Conservation (phyloP, 1,284 basidiomycete species). For the Fomitopsis betulina region DNA sequence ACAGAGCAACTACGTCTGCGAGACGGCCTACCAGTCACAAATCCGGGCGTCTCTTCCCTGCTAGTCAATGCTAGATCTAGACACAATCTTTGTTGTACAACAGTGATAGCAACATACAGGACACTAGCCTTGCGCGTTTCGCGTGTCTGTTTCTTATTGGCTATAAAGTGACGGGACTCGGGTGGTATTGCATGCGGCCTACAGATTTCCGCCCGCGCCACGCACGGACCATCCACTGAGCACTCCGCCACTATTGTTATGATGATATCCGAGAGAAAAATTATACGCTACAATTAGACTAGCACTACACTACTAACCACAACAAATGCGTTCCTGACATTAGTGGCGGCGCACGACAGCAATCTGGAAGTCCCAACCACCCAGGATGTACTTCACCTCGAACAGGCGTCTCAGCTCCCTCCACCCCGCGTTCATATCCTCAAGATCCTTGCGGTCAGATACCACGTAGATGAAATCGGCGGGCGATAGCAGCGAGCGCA, state of each 20-base stretch:
- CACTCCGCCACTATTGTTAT: not conserved
- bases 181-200: no score
- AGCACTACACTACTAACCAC: constrained; percentile 3
- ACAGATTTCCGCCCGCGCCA: no score
- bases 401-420: constrained; percentile 77
- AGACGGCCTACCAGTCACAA: no score
- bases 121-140: no score
- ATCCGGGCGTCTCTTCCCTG: no score
- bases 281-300: constrained; percentile 7
- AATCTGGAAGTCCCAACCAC: constrained; percentile 80
- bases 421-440: constrained; percentile 58
- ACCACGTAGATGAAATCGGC: constrained; percentile 90
- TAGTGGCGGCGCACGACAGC: constrained; percentile 73
- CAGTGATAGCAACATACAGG: not conserved
- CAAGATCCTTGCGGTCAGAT: constrained; percentile 47
- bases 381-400: constrained; percentile 72
- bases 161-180: no score
- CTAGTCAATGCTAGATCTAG: no score
- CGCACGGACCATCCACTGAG: no score
- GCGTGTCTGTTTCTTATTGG: no score
- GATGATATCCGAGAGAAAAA: not conserved
- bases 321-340: constrained; percentile 6
- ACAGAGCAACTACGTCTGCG: no score
- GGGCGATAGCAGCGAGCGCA: constrained; percentile 82
- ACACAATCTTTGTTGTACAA: no score